phyloP scores from a whole-genome alignment of 805 yeast genomes.

The Cyberlindnera xylosilytica region DNA sequence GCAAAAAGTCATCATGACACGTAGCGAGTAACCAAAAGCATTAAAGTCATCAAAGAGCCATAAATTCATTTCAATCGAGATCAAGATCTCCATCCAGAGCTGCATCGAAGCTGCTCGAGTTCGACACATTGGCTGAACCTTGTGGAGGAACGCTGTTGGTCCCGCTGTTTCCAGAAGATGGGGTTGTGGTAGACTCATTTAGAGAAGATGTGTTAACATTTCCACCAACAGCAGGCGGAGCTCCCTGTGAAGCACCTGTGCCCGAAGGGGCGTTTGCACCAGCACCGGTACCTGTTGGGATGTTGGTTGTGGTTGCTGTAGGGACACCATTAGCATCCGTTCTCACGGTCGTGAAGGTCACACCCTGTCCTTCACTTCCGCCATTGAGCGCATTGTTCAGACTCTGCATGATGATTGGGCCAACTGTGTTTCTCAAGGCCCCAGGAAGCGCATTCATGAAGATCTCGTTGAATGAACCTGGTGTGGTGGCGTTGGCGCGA shows the following conservation, averaged over 20 bases:
- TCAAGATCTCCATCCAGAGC: not conserved
- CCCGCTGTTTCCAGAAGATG: not conserved
- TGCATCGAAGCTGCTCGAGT: too few relatives aligned
- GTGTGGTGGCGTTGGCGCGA: not conserved
- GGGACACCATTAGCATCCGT: conserved; percentile 1
- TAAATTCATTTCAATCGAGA: not conserved
- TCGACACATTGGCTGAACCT: too few relatives aligned
- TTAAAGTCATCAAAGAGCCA: not conserved
- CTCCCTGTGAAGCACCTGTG: too few relatives aligned
- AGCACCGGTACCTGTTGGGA: not conserved
- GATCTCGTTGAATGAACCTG: conserved; percentile 5
- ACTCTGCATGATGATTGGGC: conserved; percentile 13
- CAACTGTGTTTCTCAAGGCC: conserved; percentile 12
- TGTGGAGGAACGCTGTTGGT: not conserved
- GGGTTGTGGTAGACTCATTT: too few relatives aligned
- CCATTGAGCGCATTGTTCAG: conserved; percentile 15
- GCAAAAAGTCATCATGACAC: too few relatives aligned
- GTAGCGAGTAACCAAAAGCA: too few relatives aligned
- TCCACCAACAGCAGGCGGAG: too few relatives aligned
- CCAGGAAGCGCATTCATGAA: conserved; percentile 13
- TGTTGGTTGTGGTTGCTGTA: not conserved
- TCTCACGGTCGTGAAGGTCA: conserved; percentile 13
- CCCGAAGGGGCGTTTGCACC: not conserved
- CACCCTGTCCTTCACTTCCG: conserved; percentile 13
- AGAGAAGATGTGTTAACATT: too few relatives aligned